Evolutionary conservation across 2,329 filamentous ascomycete species (phyloP), one percentile per base, ranked within the genome.

Genomic region (Fusarium decemcellulare): DNA sequence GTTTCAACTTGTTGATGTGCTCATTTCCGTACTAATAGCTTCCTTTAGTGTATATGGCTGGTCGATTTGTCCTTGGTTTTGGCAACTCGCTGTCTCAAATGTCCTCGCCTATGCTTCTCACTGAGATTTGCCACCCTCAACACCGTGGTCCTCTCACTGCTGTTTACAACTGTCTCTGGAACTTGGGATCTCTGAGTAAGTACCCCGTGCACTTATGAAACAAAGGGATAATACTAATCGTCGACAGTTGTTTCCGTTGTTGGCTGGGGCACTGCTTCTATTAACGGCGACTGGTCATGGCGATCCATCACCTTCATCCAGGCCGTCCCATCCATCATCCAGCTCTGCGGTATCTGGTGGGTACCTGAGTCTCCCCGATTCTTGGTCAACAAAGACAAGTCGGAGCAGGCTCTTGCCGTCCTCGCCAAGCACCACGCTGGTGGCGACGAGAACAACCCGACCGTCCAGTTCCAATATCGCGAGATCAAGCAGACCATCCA

Each of bases 131-230:
- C 79, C 90, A 92, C 74, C 90, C 90, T 27, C 90, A 92, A 74
- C 90, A 92, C 75, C 87, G 90, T 74, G 90, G 86, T 32, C 87
- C 86, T 30, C 84, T 92, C 50, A 92, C 90, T 2, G 84, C 90
- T 14, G 84, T 92, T 61, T 92, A 92, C 80, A 92, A 92, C 78
- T 91, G 88, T 71, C 78, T 91, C 55, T 92, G 89, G 89, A 90
- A 91, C 76, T 77, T 89, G 59, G 89, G 88, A 39, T 82, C 83
- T 14, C 76, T 85, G n/a, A 69, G 77, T 78, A 68, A 72, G 75
- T 27, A 8, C 12, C 34, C 7, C 15, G 4, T 6, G 4, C 34
- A 11, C 3, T n/a, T 1, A 8, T 2, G 8, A 46, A 1, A 6
- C 4, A 12, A 5, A 5, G 14, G 1, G 7, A 9, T 9, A 15